phyloP scores from a whole-genome alignment of 1,284 basidiomycete species.

The Cerrena zonata region DNA sequence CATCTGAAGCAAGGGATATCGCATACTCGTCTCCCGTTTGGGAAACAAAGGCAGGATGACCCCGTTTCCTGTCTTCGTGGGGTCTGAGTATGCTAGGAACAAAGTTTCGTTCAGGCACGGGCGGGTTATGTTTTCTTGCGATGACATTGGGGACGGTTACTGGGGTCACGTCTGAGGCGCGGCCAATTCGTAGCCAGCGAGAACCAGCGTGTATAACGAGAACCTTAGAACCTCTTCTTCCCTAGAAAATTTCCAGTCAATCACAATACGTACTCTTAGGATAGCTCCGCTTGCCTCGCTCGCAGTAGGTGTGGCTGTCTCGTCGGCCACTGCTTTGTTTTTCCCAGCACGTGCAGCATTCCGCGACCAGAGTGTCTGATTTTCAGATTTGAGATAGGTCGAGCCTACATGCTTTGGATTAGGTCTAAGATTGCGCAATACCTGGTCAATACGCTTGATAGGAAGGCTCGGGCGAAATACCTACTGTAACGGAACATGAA shows the following conservation, averaged over 20 bases:
- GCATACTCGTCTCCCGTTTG: slow-evolving; percentile 42
- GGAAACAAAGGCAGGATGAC: slow-evolving; percentile 16
- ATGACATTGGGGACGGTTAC: slow-evolving; percentile 72
- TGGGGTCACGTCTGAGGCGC: slow-evolving; percentile 83
- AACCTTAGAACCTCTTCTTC: slow-evolving; percentile 66
- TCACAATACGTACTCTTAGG: slow-evolving; percentile 15
- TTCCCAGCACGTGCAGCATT: slow-evolving; percentile 43
- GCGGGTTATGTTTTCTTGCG: slow-evolving; percentile 53
- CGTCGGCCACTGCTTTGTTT: slow-evolving; percentile 38
- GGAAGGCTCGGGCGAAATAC: slow-evolving; percentile 23
- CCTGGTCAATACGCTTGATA: neutral
- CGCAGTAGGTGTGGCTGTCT: slow-evolving; percentile 28
- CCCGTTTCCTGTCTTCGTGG: slow-evolving; percentile 27
- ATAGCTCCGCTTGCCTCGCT: slow-evolving; percentile 34
- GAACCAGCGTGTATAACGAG: slow-evolving; percentile 95
- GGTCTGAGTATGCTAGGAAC: slow-evolving; percentile 53
- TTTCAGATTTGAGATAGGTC: slow-evolving; percentile 66
- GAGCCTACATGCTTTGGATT: slow-evolving; percentile 75
- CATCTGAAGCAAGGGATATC: slow-evolving; percentile 42
- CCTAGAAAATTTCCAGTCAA: slow-evolving; percentile 22
- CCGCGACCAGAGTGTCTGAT: slow-evolving; percentile 66
- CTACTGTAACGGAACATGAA: slow-evolving; percentile 70
- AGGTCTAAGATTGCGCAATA: slow-evolving; percentile 34
- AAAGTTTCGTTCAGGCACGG: slow-evolving; percentile 38
- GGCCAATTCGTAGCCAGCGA: slow-evolving; percentile 79